Percentiles rank a stretch among this genome's conserved stretches.
These are phyloP conservation scores for Pleodorina starrii DNA, from an alignment of 139 green algal genomes.

Conservation along the genomic window DNA sequence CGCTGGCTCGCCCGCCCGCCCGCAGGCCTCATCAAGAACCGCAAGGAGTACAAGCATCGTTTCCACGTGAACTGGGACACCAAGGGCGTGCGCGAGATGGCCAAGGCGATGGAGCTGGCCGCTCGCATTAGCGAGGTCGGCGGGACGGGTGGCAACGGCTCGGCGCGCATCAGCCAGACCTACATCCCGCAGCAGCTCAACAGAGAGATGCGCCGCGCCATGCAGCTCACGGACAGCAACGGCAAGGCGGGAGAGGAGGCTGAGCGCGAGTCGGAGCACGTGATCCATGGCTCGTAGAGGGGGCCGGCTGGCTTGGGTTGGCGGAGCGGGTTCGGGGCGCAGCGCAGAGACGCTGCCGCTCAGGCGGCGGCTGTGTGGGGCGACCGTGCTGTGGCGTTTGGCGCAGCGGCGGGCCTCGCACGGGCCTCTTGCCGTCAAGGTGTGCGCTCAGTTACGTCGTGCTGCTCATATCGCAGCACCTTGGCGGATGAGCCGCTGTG, in stretches of 20 bases:
- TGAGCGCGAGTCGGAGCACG: background rate
- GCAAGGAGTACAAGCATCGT: constrained; percentile 67
- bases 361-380: too few relatives aligned
- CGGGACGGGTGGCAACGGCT: background rate
- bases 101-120: constrained; percentile 67
- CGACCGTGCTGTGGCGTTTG: too few relatives aligned
- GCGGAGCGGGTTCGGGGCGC: too few relatives aligned
- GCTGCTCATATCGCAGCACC: too few relatives aligned
- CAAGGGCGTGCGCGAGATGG: constrained; percentile 65
- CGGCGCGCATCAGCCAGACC: constrained; percentile 63
- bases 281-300: constrained; percentile 40
- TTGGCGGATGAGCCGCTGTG: too few relatives aligned
- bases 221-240: background rate
- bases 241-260: background rate
- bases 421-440: too few relatives aligned
- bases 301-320: too few relatives aligned
- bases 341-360: too few relatives aligned
- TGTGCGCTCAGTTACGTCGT: too few relatives aligned
- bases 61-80: constrained; percentile 69
- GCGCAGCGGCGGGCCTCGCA: too few relatives aligned
- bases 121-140: constrained; percentile 63
- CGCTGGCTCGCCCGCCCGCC: too few relatives aligned
- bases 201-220: background rate
- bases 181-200: constrained; percentile 60
- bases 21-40: constrained; percentile 58